Evolutionary conservation across 2,329 filamentous ascomycete genomes (phyloP).

Genomic region (Talaromyces piceae): DNA sequence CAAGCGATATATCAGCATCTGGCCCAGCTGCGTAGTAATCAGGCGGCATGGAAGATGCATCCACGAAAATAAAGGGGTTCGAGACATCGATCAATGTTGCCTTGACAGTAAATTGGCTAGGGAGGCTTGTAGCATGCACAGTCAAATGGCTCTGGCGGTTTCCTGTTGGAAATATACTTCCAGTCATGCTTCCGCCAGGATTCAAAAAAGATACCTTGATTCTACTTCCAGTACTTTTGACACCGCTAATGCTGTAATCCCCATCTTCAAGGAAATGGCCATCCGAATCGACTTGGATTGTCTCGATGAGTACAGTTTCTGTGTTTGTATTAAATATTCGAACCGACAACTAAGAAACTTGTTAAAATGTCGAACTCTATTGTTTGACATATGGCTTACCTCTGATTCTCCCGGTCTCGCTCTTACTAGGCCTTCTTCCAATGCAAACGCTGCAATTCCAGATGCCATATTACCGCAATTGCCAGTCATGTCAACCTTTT

Average conservation of each 20-base stretch:
- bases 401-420: constrained; percentile 17
- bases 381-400: constrained; percentile 8
- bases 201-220: constrained; percentile 53
- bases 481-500: constrained; percentile 53
- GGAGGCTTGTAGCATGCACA: constrained; percentile 35
- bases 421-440: constrained; percentile 46
- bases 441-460: constrained; percentile 56
- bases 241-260: constrained; percentile 54
- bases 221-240: constrained; percentile 47
- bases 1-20: constrained; percentile 15
- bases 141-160: constrained; percentile 21
- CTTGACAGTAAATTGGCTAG: constrained; percentile 25
- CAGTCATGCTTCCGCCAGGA: constrained; percentile 56
- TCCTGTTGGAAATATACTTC: constrained; percentile 51
- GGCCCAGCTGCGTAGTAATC: constrained; percentile 17
- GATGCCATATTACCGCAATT: constrained; percentile 66
- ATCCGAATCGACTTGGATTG: constrained; percentile 44
- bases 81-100: constrained; percentile 54
- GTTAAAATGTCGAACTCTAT: too few relatives aligned
- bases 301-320: constrained; percentile 49
- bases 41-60: constrained; percentile 41
- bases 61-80: constrained; percentile 56
- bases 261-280: constrained; percentile 39
- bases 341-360: constrained; percentile 41
- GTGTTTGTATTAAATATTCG: constrained; percentile 63